Percentiles rank a stretch among this genome's conserved stretches.
These are phyloP conservation scores for Penicillium expansum DNA, from an alignment of 2,329 filamentous ascomycete genomes.

Conservation along the genomic window DNA sequence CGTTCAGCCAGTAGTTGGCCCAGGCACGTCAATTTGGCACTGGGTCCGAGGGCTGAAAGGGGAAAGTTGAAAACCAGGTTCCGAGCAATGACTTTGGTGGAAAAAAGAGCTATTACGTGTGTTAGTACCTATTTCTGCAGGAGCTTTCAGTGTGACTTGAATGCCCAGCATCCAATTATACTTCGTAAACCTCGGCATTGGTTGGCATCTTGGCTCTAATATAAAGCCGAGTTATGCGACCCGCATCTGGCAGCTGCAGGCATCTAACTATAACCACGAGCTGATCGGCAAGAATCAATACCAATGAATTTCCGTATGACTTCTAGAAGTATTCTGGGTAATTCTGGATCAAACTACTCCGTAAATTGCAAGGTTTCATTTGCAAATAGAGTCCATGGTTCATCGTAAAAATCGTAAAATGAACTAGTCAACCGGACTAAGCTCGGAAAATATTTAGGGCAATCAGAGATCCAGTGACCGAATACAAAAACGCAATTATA, in stretches of 20 bases:
- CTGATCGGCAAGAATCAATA: constrained; percentile 9
- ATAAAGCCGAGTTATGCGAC: neutral
- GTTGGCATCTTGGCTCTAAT: neutral
- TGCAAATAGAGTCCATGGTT: constrained; percentile 7
- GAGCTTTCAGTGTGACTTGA: neutral
- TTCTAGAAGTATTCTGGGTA: constrained; percentile 15
- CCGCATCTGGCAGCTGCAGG: neutral
- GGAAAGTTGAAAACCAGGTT: neutral
- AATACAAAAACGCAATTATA: neutral
- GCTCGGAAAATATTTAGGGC: neutral
- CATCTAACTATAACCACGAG: constrained; percentile 17
- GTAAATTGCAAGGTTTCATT: neutral
- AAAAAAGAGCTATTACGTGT: neutral
- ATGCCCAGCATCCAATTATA: neutral
- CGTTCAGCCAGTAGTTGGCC: neutral
- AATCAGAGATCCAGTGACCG: neutral
- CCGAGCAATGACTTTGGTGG: neutral
- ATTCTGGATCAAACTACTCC: neutral
- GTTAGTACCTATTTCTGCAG: neutral
- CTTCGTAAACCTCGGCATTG: constrained; percentile 42
- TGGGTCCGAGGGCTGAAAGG: too few species aligned
- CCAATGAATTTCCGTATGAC: neutral
- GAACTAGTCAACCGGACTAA: neutral
- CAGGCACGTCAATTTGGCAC: neutral
- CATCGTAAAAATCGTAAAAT: neutral